Base-by-base conservation (phyloP, 352 stramenopile species). In the Phytophthora uliginosa region DNA sequence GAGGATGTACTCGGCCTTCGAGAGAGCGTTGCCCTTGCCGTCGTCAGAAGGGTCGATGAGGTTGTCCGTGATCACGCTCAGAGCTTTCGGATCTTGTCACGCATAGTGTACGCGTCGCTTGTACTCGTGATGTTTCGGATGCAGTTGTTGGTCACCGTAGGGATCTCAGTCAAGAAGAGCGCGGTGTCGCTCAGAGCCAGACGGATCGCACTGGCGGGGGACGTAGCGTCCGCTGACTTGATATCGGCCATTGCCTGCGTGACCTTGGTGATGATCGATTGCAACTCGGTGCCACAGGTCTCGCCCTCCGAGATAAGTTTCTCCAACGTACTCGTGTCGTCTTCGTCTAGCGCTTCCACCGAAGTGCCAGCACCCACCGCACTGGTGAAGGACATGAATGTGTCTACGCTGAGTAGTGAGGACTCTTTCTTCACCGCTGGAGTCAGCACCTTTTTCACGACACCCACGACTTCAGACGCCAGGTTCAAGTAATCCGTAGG, bases 81-180 rank as follows among this genome's bases (percentile, higher is more conserved):
- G 31, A 3, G 74, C 79, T 57, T 78, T 85, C 81, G 58, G 38
- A 91, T 81, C 56, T 80, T 52, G 50, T 88, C 82, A 45, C 85
- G 83, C n/a, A 74, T 74, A 17, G 56, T 55, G 60, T 74, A 77
- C n/a, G 70, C 61, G 42, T 83, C 71, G 42, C 42, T 51, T 15
- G 42, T 24, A 2, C 56, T 53, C 2, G 58, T 76, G 38, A 76
- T 61, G 40, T 78, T 76, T 17, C 67, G 20, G 10, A 81, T 67
- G 48, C 82, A 92, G 36, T 76, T 77, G 34, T 74, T 72, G 15
- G 78, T 85, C 24, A 84, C 74, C 0, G 74, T 77, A 13, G 84
- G 82, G 54, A 90, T 81, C 24, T 90, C 81, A 7, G 75, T 81
- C 36, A 88, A 60, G 57, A 89, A 81, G 15, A 89, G 47, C n/a